phyloP scores from a whole-genome alignment of 495 filamentous ascomycete genomes.

The Niebla homalea region DNA sequence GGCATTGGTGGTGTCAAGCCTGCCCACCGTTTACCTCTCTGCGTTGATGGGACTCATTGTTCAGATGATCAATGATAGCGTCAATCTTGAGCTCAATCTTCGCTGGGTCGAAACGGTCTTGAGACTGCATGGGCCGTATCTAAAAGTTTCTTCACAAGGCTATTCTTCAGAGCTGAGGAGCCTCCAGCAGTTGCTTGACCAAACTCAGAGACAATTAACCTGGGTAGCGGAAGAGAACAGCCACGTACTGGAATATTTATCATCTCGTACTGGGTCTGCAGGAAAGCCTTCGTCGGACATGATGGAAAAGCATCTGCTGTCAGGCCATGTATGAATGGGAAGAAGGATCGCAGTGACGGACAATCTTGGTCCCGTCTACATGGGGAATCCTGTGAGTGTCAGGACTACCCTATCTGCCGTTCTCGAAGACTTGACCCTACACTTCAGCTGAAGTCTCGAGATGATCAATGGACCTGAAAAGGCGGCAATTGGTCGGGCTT shows the following conservation, averaged over 20 bases:
- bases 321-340: not conserved
- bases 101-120: constrained; percentile 83
- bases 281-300: not conserved
- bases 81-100: constrained; percentile 87
- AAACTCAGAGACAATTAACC: constrained; percentile 62
- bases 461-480: no score
- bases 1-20: constrained; percentile 56
- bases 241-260: constrained; percentile 73
- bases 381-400: no score
- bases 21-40: constrained; percentile 78
- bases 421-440: no score
- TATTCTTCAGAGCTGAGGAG: constrained; percentile 71
- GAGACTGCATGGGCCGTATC: constrained; percentile 64
- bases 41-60: constrained; percentile 75
- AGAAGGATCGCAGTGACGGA: no score
- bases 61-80: constrained; percentile 72
- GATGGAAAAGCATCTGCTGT: not conserved
- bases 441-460: no score
- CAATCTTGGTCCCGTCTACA: no score
- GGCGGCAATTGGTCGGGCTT: no score
- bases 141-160: constrained; percentile 62
- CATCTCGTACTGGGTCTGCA: constrained; percentile 25
- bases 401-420: no score
- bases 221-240: constrained; percentile 73
- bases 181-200: constrained; percentile 60